phyloP scores from a whole-genome alignment of 2,329 filamentous ascomycete species.

The Tolypocladium endophyticum region DNA sequence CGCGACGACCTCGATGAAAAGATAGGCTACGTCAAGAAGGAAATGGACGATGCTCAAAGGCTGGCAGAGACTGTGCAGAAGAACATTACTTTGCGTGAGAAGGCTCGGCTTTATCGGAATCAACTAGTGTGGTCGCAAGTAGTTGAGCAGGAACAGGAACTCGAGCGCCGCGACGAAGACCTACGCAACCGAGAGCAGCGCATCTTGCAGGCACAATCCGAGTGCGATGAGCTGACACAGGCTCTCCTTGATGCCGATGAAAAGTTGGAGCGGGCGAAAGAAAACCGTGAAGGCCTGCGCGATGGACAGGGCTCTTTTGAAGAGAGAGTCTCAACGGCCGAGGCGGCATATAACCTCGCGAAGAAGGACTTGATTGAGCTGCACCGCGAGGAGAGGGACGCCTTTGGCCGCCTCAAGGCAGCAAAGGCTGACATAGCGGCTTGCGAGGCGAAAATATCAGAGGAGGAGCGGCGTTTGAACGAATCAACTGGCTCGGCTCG shows the following conservation, averaged over 20 bases:
- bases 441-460: slow-evolving; percentile 35
- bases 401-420: slow-evolving; percentile 45
- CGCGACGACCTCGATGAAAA: slow-evolving; percentile 24
- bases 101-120: slow-evolving; percentile 45
- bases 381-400: slow-evolving; percentile 54
- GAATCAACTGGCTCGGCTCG: slow-evolving; percentile 61
- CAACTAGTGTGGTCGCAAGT: slow-evolving; percentile 87
- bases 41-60: slow-evolving; percentile 48
- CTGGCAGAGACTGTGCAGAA: slow-evolving; percentile 56
- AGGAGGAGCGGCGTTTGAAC: slow-evolving; percentile 52
- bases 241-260: slow-evolving; percentile 36
- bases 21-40: slow-evolving; percentile 24
- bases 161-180: slow-evolving; percentile 24
- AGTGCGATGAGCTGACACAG: slow-evolving; percentile 33
- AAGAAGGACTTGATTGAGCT: slow-evolving; percentile 43
- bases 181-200: slow-evolving; percentile 12
- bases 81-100: slow-evolving; percentile 53
- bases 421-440: slow-evolving; percentile 36
- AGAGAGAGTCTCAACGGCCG: slow-evolving; percentile 31
- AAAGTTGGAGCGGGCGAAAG: slow-evolving; percentile 26
- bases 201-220: slow-evolving; percentile 16
- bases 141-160: slow-evolving; percentile 55
- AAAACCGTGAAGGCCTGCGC: slow-evolving; percentile 28
- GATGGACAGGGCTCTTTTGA: slow-evolving; percentile 36
- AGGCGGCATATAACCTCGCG: slow-evolving; percentile 40